A percentile compares a stretch with the other conserved stretches of the same genome.
These are phyloP conservation scores for Coemansia sp. DNA, from an alignment of 192 early-diverging fungal genomes.

Conservation along the genomic window DNA sequence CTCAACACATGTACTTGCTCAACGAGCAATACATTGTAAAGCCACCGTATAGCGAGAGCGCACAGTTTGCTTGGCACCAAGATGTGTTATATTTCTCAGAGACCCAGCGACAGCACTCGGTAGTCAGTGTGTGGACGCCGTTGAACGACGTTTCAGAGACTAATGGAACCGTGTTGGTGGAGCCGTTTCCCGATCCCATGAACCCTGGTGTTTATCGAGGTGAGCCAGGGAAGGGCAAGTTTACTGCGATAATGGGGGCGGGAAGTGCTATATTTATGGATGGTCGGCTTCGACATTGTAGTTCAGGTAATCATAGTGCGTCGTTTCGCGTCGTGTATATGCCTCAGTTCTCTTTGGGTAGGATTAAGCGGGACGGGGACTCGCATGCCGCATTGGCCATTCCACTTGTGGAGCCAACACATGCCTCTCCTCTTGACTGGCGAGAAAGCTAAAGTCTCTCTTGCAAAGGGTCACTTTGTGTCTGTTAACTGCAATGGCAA, in stretches of 20 bases:
- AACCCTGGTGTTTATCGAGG: conserved; percentile 22
- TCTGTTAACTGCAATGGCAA: background rate
- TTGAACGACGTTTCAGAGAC: conserved; percentile 21
- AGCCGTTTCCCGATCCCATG: conserved; percentile 38
- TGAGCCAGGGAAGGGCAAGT: background rate
- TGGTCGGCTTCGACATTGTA: conserved; percentile 47
- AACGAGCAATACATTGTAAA: conserved; percentile 58
- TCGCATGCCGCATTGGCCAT: conserved; percentile 31
- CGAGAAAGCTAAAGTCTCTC: background rate
- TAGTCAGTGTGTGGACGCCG: conserved; percentile 51
- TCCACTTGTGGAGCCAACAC: conserved; percentile 12
- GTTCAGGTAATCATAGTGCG: conserved; percentile 17
- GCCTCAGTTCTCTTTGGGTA: conserved; percentile 50
- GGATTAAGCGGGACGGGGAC: background rate
- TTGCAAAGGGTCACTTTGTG: background rate
- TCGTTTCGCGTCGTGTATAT: conserved; percentile 40
- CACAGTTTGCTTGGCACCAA: conserved; percentile 54
- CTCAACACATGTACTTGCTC: conserved; percentile 13
- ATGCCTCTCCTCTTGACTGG: background rate
- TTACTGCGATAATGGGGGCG: conserved; percentile 28
- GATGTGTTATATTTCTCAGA: conserved; percentile 36
- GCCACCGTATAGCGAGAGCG: conserved; percentile 26
- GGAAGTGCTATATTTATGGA: conserved; percentile 52
- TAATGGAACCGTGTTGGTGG: conserved; percentile 46
- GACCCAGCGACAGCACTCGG: conserved; percentile 15